These are phyloP conservation scores for Nectriaceae sp. DNA, from an alignment of 2,329 filamentous ascomycete genomes.

Conservation along the genomic window DNA sequence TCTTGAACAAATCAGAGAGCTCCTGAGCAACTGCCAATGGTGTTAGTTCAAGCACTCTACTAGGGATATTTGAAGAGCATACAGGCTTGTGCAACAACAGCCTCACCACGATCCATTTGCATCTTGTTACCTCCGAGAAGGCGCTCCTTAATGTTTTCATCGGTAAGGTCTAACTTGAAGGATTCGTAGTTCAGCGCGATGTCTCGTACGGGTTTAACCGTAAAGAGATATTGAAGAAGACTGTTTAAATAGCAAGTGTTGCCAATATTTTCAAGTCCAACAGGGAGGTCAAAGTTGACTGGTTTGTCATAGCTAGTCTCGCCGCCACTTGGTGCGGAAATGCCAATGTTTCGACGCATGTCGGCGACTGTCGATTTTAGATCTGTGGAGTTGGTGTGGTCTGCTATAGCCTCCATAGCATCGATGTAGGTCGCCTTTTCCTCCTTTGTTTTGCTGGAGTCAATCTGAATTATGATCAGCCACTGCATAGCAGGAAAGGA, in stretches of 20 bases:
- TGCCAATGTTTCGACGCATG: conserved; percentile 26
- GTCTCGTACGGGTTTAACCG: conserved; percentile 77
- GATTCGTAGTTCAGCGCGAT: conserved; percentile 77
- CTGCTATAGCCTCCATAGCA: conserved; percentile 37
- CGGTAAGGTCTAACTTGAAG: conserved; percentile 67
- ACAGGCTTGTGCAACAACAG: conserved; percentile 73
- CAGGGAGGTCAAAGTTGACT: conserved; percentile 62
- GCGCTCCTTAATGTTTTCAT: conserved; percentile 64
- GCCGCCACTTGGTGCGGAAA: conserved; percentile 13
- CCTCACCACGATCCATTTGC: conserved; percentile 55
- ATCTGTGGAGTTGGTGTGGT: conserved; percentile 30
- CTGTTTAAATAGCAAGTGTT: conserved; percentile 99
- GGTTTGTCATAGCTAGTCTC: conserved; percentile 6
- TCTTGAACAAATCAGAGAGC: conserved; percentile 68
- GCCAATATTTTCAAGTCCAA: conserved; percentile 89
- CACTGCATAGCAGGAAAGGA: neutral
- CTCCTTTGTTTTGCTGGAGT: conserved; percentile 27
- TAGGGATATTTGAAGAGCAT: conserved; percentile 40
- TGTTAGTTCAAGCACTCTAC: neutral
- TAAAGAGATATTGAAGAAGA: conserved; percentile 92
- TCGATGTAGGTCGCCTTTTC: conserved; percentile 35
- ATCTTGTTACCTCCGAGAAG: conserved; percentile 70
- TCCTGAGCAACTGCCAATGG: conserved; percentile 66
- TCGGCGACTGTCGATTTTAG: conserved; percentile 30
- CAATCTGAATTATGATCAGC: conserved; percentile 28